phyloP scores from a whole-genome alignment of 768 basidiomycete genomes.

The Imleria badia region DNA sequence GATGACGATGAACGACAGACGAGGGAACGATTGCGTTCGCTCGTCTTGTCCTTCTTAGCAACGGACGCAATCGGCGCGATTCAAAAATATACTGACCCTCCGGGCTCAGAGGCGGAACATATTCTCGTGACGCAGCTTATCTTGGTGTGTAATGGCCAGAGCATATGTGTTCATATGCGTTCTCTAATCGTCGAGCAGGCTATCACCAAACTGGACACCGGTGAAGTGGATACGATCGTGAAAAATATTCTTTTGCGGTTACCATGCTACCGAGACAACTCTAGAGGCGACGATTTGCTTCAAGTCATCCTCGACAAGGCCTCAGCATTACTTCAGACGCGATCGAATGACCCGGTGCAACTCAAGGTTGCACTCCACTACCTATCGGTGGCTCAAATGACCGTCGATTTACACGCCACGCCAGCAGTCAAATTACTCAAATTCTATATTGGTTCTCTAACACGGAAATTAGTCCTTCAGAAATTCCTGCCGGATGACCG shows the following conservation, averaged over 20 bases:
- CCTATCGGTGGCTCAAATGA: constrained; percentile 46
- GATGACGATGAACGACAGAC: constrained; percentile 60
- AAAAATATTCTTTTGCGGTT: constrained; percentile 54
- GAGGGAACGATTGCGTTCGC: constrained; percentile 53
- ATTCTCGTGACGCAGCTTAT: constrained; percentile 48
- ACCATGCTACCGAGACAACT: constrained; percentile 39
- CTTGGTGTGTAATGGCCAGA: constrained; percentile 39
- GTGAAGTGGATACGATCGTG: constrained; percentile 48
- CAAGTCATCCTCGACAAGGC: constrained; percentile 40
- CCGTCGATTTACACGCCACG: constrained; percentile 41
- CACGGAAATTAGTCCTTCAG: constrained; percentile 47
- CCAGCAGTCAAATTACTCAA: constrained; percentile 48
- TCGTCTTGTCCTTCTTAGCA: constrained; percentile 61
- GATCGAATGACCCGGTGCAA: constrained; percentile 30
- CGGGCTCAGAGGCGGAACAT: constrained; percentile 46
- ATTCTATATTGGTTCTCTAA: constrained; percentile 48
- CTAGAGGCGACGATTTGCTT: constrained; percentile 41
- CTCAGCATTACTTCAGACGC: constrained; percentile 31
- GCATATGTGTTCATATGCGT: neutral
- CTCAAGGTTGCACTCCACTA: constrained; percentile 42
- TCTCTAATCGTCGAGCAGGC: constrained; percentile 39
- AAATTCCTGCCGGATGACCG: constrained; percentile 45
- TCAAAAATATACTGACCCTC: constrained; percentile 41
- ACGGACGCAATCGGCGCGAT: constrained; percentile 50
- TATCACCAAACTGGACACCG: constrained; percentile 41